Evolutionary conservation across 495 filamentous ascomycete genomes (phyloP).

Genomic region (Tuber aestivum): DNA sequence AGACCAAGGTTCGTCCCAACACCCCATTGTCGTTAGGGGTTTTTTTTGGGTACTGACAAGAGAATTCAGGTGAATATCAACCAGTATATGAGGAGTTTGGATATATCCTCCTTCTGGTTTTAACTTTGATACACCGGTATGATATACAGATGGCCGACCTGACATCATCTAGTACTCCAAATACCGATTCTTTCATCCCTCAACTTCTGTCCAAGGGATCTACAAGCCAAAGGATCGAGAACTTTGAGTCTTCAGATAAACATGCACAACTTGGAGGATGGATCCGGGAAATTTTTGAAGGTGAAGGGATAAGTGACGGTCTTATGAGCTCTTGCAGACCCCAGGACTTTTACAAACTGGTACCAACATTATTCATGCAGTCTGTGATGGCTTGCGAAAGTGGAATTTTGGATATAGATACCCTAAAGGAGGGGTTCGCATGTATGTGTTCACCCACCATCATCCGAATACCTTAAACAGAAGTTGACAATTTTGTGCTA

Average conservation of each 20-base stretch:
- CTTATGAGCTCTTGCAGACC: constrained; percentile 86
- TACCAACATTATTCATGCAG: constrained; percentile 81
- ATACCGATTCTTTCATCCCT: constrained; percentile 66
- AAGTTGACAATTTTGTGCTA: constrained; percentile 43
- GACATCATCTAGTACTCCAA: constrained; percentile 50
- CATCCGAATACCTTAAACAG: background rate
- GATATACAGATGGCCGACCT: constrained; percentile 63
- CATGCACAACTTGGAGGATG: constrained; percentile 72
- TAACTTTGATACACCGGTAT: constrained; percentile 81
- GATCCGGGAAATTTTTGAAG: constrained; percentile 82
- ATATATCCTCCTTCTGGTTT: constrained; percentile 72
- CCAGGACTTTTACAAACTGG: constrained; percentile 88
- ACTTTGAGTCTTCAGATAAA: constrained; percentile 61
- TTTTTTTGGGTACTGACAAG: constrained; percentile 1
- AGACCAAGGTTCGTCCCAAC: constrained; percentile 56
- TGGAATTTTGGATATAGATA: constrained; percentile 66
- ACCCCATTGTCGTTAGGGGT: background rate
- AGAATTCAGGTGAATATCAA: constrained; percentile 66
- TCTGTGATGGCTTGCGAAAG: constrained; percentile 69
- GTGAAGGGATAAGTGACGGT: constrained; percentile 76
- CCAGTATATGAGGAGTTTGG: constrained; percentile 97
- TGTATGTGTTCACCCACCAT: constrained; percentile 51
- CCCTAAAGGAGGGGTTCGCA: constrained; percentile 81
- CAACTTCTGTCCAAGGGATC: constrained; percentile 64
- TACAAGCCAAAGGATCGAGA: constrained; percentile 56